Conservation (phyloP, 2,329 filamentous ascomycete genomes). For the Verruconis gallopava region DNA sequence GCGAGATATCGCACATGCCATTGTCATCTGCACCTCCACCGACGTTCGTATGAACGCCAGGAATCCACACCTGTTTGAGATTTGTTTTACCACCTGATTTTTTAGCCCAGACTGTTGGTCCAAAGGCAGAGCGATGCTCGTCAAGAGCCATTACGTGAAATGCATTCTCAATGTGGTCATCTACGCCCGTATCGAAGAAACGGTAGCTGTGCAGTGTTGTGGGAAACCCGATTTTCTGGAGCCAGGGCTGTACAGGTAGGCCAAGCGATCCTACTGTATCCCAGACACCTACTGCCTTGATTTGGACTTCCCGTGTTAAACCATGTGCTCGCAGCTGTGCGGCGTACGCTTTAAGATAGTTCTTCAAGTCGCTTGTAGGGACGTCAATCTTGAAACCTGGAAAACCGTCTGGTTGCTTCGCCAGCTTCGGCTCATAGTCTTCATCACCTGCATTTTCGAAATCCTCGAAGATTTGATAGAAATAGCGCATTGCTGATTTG, state of each 20-base stretch:
- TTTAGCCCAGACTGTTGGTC: slow-evolving; percentile 42
- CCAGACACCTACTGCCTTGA: slow-evolving; percentile 40
- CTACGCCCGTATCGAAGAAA: slow-evolving; percentile 34
- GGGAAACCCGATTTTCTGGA: slow-evolving; percentile 21
- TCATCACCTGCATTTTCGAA: slow-evolving; percentile 14
- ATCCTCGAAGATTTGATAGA: slow-evolving; percentile 14
- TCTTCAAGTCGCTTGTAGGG: slow-evolving; percentile 4
- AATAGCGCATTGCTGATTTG: slow-evolving; percentile 12
- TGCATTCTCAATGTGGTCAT: slow-evolving; percentile 38
- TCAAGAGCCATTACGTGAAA: slow-evolving; percentile 49
- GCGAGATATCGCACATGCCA: slow-evolving; percentile 34
- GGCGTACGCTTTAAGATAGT: slow-evolving; percentile 21
- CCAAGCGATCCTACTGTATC: slow-evolving; percentile 37
- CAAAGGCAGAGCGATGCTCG: slow-evolving; percentile 41
- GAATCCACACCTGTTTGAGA: slow-evolving; percentile 35
- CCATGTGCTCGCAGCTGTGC: slow-evolving; percentile 23
- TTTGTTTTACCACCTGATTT: slow-evolving; percentile 10
- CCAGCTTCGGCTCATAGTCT: slow-evolving; percentile 5
- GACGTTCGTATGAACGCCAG: slow-evolving; percentile 35
- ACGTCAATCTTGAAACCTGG: slow-evolving; percentile 1
- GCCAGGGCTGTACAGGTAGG: slow-evolving; percentile 29
- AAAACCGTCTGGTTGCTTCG: background rate
- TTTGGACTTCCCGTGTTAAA: slow-evolving; percentile 31
- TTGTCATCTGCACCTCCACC: slow-evolving; percentile 36
- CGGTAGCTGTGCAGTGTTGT: slow-evolving; percentile 24